Percentiles rank a stretch among this genome's conserved stretches.
Conservation (phyloP, 2,329 filamentous ascomycete species). For the Lasiodiplodia hormozganensis region DNA sequence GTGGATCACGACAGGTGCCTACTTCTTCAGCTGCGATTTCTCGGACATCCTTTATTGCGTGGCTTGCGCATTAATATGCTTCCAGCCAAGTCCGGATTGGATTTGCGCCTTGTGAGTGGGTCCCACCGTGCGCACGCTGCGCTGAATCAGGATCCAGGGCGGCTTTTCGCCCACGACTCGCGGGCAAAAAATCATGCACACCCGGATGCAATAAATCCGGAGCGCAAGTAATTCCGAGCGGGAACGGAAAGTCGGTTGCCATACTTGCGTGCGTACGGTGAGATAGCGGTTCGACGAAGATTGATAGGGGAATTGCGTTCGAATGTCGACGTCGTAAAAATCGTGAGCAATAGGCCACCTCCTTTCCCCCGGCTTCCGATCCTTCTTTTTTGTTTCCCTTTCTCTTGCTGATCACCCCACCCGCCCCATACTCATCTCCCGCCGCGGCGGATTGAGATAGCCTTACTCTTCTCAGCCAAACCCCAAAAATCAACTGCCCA, state of each 20-base stretch:
- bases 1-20: background rate
- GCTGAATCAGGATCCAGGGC: background rate
- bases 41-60: constrained; percentile 3
- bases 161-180: constrained; percentile 6
- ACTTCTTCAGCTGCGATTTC: background rate
- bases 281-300: background rate
- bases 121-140: background rate
- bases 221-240: background rate
- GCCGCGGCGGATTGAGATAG: background rate
- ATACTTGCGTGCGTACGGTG: background rate
- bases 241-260: background rate
- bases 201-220: background rate
- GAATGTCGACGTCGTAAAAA: background rate
- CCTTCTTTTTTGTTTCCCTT: background rate
- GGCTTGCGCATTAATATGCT: constrained; percentile 17
- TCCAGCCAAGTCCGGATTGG: constrained; percentile 4
- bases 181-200: background rate
- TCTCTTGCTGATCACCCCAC: constrained; percentile 2
- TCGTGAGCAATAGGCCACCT: background rate
- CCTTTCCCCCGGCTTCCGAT: background rate
- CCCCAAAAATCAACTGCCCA: background rate
- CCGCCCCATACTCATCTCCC: background rate
- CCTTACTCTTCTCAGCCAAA: background rate
- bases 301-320: background rate
- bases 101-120: background rate